These are phyloP conservation scores for Didymella sp. DNA, from an alignment of 2,329 filamentous ascomycete genomes.

Conservation along the genomic window DNA sequence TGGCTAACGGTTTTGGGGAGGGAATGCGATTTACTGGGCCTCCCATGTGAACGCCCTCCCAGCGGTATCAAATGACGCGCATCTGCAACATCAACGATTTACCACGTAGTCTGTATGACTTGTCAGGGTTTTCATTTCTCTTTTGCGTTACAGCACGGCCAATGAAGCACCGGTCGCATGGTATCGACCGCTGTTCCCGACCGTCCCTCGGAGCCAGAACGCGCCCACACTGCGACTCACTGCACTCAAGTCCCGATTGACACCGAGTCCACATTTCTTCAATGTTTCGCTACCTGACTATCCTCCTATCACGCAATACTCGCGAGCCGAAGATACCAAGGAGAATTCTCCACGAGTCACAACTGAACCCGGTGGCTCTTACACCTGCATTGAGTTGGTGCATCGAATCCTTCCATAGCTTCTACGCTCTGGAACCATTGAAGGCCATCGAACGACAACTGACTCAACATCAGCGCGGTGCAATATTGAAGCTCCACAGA, in stretches of 20 bases:
- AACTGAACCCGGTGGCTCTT: constrained; percentile 4
- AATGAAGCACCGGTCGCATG: constrained; percentile 5
- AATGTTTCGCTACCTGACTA: constrained; percentile 8
- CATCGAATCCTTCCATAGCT: constrained; percentile 14
- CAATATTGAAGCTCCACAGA: constrained; percentile 20
- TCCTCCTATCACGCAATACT: constrained; percentile 12
- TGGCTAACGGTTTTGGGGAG: constrained; percentile 19
- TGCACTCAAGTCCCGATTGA: constrained; percentile 9
- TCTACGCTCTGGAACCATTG: constrained; percentile 14
- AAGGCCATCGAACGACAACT: constrained; percentile 12
- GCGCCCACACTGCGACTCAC: background rate
- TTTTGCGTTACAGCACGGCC: constrained; percentile 1
- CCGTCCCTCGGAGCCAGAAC: constrained; percentile 1
- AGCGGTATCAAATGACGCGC: constrained; percentile 15
- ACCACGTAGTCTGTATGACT: constrained; percentile 6
- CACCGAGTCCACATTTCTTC: constrained; percentile 21
- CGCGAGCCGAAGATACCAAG: constrained; percentile 10
- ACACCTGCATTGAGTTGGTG: constrained; percentile 13
- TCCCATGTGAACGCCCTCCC: constrained; percentile 11
- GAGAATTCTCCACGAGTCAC: constrained; percentile 19
- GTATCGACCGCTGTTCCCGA: background rate
- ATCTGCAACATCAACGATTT: constrained; percentile 11
- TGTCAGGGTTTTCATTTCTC: constrained; percentile 1
- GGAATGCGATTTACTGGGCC: constrained; percentile 21
- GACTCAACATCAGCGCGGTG: constrained; percentile 15